Percentiles rank a stretch among this genome's conserved stretches.
Evolutionary conservation across 768 basidiomycete species (phyloP).

Genomic region (Obba rivulosa): DNA sequence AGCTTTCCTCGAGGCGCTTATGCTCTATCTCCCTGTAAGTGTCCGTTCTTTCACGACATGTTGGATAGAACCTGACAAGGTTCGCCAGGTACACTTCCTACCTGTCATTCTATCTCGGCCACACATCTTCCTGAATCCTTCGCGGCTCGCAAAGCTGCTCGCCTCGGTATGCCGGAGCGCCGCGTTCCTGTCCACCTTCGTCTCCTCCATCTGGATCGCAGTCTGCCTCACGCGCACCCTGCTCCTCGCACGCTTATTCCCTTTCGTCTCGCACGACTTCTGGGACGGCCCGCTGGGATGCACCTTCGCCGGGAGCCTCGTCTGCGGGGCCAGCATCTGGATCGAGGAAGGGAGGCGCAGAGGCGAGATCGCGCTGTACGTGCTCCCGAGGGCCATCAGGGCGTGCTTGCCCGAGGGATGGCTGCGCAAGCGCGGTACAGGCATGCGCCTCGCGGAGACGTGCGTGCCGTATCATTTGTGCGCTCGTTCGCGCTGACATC

Average conservation of each 20-base stretch:
- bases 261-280: constrained; percentile 65
- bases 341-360: constrained; percentile 66
- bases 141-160: constrained; percentile 35
- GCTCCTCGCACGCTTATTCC: constrained; percentile 56
- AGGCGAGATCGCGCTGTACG: constrained; percentile 78
- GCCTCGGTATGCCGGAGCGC: constrained; percentile 59
- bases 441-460: constrained; percentile 49
- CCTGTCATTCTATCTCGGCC: constrained; percentile 62
- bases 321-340: constrained; percentile 74
- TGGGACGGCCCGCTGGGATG: constrained; percentile 78
- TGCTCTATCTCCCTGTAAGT: constrained; percentile 69
- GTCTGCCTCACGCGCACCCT: constrained; percentile 69
- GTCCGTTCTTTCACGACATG: neutral
- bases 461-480: constrained; percentile 34
- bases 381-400: constrained; percentile 64
- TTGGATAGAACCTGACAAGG: neutral
- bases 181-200: constrained; percentile 65
- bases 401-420: constrained; percentile 55
- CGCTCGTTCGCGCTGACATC: neutral
- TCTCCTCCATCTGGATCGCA: constrained; percentile 63
- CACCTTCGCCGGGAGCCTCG: constrained; percentile 57
- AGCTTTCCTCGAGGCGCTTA: constrained; percentile 59
- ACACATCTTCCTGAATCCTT: constrained; percentile 40
- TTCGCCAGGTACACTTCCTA: constrained; percentile 58
- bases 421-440: constrained; percentile 38